Conservation (phyloP, 148 eudicot genomes). For the Rhododendron kiyosumense region DNA sequence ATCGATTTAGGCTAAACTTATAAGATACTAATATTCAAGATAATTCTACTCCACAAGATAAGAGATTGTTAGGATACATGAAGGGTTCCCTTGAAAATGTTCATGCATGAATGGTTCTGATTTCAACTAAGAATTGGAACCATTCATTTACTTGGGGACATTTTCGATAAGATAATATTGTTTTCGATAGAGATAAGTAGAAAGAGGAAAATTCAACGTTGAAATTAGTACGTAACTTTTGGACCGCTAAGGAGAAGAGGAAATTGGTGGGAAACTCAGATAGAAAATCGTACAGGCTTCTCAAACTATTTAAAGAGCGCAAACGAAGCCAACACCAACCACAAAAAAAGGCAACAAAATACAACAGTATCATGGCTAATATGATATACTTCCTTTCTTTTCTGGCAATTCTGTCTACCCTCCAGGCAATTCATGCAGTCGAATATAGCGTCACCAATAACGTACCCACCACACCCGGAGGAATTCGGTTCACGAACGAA, state of each 20-base stretch:
- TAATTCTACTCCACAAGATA: too few relatives aligned
- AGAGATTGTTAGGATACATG: too few relatives aligned
- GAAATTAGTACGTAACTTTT: neutral
- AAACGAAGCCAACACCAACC: neutral
- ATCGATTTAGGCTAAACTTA: too few relatives aligned
- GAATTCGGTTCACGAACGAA: slow-evolving; percentile 19
- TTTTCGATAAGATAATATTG: too few relatives aligned
- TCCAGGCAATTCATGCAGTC: slow-evolving; percentile 21
- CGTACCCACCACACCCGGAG: slow-evolving; percentile 26
- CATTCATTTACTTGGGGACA: too few relatives aligned
- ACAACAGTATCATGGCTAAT: slow-evolving; percentile 6
- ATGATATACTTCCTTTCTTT: neutral
- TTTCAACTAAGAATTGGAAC: too few relatives aligned
- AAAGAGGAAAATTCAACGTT: neutral
- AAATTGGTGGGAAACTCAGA: neutral
- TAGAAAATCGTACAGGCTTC: neutral
- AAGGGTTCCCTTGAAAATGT: too few relatives aligned
- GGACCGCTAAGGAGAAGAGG: neutral
- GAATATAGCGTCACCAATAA: slow-evolving; percentile 25
- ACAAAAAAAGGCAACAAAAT: neutral
- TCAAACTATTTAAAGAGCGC: neutral
- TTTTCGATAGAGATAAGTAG: too few relatives aligned
- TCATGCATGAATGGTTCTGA: too few relatives aligned
- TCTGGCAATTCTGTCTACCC: slow-evolving; percentile 11
- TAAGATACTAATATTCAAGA: too few relatives aligned